Evolutionary conservation across 352 stramenopile species (phyloP).

Genomic region (Phytophthora pini): DNA sequence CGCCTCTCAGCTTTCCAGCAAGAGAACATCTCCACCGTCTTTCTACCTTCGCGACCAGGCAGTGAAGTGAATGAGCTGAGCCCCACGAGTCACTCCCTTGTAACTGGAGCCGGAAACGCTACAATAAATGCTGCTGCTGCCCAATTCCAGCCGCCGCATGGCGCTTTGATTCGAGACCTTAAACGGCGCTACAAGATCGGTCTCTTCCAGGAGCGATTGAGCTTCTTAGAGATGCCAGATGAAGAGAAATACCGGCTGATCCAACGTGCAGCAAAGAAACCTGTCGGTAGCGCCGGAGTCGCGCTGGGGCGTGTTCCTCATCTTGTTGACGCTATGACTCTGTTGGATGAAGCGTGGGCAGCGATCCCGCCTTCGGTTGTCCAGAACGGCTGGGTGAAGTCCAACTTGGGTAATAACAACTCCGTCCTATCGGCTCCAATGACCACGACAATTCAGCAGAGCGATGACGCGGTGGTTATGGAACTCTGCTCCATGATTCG

Average conservation of each 20-base stretch:
- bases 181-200: constrained; percentile 62
- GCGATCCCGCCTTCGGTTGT: constrained; percentile 32
- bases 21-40: constrained; percentile 47
- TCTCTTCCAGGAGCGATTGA: constrained; percentile 54
- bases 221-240: constrained; percentile 45
- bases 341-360: constrained; percentile 52
- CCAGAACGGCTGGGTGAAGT: constrained; percentile 40
- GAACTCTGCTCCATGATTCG: constrained; percentile 49
- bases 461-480: constrained; percentile 44
- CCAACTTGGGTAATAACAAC: constrained; percentile 25
- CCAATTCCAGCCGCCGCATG: constrained; percentile 44
- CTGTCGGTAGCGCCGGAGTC: constrained; percentile 38
- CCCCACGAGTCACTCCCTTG: constrained; percentile 4
- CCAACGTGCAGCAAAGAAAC: constrained; percentile 51
- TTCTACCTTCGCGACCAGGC: constrained; percentile 39
- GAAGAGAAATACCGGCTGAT: constrained; percentile 51
- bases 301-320: constrained; percentile 46
- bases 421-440: background rate
- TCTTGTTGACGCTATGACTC: constrained; percentile 50
- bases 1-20: constrained; percentile 44
- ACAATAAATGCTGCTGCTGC: constrained; percentile 2
- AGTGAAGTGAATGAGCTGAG: background rate
- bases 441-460: constrained; percentile 17
- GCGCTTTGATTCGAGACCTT: constrained; percentile 48
- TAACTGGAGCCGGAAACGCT: background rate